phyloP scores from a whole-genome alignment of 2,329 filamentous ascomycete genomes.

The Plectosphaerella sp. region DNA sequence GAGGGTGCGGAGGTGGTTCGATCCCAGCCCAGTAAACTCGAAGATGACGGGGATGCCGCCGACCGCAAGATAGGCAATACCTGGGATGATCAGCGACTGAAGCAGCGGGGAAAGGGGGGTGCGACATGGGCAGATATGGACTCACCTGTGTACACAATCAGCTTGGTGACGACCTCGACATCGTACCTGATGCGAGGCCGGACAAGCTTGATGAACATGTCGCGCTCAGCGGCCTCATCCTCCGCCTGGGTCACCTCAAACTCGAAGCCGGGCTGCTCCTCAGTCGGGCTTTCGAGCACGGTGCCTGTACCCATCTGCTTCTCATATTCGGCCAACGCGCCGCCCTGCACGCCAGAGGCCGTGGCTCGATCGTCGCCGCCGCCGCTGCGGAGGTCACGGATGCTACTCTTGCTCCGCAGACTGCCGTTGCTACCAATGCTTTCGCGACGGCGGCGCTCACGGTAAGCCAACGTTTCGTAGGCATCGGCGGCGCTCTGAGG shows the following conservation, averaged over 20 bases:
- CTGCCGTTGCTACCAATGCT: slow-evolving; percentile 49
- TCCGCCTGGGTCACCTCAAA: slow-evolving; percentile 31
- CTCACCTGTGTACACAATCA: slow-evolving; percentile 89
- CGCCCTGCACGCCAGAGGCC: slow-evolving; percentile 41
- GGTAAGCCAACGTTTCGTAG: slow-evolving; percentile 90
- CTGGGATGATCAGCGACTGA: slow-evolving; percentile 33
- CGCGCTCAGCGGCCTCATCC: slow-evolving; percentile 59
- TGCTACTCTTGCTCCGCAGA: slow-evolving; percentile 37
- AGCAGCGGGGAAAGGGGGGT: slow-evolving; percentile 2
- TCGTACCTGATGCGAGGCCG: slow-evolving; percentile 91
- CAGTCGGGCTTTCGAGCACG: slow-evolving; percentile 28
- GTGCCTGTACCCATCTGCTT: slow-evolving; percentile 68
- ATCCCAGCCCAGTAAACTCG: slow-evolving; percentile 50
- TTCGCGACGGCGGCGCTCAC: slow-evolving; percentile 59
- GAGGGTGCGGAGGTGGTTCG: slow-evolving; percentile 27
- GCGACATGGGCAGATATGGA: background rate
- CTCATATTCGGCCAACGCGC: slow-evolving; percentile 60
- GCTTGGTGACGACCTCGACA: slow-evolving; percentile 96
- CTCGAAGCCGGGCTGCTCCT: slow-evolving; percentile 28
- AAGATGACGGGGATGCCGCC: slow-evolving; percentile 72
- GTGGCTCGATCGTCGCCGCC: slow-evolving; percentile 27
- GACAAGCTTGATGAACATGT: slow-evolving; percentile 80
- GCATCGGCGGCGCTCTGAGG: slow-evolving; percentile 95
- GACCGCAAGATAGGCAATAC: slow-evolving; percentile 78
- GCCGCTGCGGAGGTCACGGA: slow-evolving; percentile 35